These are phyloP conservation scores for Carnegiea gigantea DNA, from an alignment of 179 eudicot species.

Conservation along the genomic window DNA sequence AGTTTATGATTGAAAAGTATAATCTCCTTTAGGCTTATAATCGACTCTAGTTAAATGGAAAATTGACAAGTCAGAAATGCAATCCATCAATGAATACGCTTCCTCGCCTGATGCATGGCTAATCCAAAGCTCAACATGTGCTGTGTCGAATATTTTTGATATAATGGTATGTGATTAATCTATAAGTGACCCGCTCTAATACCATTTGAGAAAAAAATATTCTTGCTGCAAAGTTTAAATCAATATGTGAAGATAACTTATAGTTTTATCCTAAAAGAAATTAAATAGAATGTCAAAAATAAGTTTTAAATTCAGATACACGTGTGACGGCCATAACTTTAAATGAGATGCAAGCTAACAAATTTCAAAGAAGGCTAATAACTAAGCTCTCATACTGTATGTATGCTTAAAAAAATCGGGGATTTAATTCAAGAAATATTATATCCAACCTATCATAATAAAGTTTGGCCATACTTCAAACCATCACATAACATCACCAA, in stretches of 20 bases:
- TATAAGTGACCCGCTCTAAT: too few relatives aligned
- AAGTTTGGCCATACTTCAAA: not conserved
- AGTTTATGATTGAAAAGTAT: too few relatives aligned
- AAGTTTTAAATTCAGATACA: not conserved
- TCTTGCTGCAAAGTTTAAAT: not conserved
- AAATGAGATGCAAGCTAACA: not conserved
- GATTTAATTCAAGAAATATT: not conserved
- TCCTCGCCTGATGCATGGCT: too few relatives aligned
- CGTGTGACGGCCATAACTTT: not conserved
- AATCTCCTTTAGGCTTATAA: too few relatives aligned
- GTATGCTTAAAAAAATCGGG: not conserved
- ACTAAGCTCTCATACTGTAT: not conserved
- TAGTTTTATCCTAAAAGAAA: not conserved
- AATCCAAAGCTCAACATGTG: too few relatives aligned
- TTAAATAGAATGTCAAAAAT: not conserved
- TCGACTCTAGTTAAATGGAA: too few relatives aligned
- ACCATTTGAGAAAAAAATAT: too few relatives aligned
- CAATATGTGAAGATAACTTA: too few relatives aligned
- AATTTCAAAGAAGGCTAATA: not conserved
- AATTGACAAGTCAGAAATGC: too few relatives aligned
- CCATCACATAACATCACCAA: not conserved
- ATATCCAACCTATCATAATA: slow-evolving; percentile 10
- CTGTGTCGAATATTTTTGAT: too few relatives aligned
- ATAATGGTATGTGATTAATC: too few relatives aligned
- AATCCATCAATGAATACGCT: too few relatives aligned